phyloP scores from a whole-genome alignment of 352 stramenopile species.

The Phytophthora megakarya region DNA sequence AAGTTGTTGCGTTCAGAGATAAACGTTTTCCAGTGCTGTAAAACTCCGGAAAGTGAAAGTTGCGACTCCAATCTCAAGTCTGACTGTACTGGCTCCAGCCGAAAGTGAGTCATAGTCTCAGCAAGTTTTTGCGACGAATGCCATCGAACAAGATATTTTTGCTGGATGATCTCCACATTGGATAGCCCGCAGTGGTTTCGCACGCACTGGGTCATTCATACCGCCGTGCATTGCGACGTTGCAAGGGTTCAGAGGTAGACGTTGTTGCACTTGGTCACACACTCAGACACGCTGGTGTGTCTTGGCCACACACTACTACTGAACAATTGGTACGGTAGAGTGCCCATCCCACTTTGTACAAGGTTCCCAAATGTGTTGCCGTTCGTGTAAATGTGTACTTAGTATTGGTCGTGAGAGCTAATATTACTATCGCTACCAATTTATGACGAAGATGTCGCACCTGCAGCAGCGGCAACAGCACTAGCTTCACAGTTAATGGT shows the following conservation, averaged over 20 bases:
- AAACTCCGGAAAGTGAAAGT: slow-evolving; percentile 1
- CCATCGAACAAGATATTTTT: background rate
- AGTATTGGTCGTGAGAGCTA: background rate
- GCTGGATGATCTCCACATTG: background rate
- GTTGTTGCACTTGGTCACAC: background rate
- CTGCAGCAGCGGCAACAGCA: slow-evolving; percentile 40
- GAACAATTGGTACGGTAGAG: background rate
- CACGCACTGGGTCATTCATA: background rate
- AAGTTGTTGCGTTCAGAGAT: background rate
- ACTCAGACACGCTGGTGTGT: background rate
- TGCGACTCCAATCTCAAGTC: too few relatives aligned
- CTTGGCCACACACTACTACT: background rate
- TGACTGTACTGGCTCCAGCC: background rate
- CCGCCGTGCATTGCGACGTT: background rate
- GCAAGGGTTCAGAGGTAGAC: background rate
- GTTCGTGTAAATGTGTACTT: background rate
- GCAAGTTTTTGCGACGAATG: too few relatives aligned
- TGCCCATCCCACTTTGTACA: too few relatives aligned
- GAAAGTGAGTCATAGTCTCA: background rate
- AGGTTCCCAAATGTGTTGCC: background rate
- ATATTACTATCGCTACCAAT: background rate
- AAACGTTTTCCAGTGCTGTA: slow-evolving; percentile 6
- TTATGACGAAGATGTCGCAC: slow-evolving; percentile 14
- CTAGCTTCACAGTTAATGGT: slow-evolving; percentile 38
- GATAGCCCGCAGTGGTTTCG: slow-evolving; percentile 6